Evolutionary conservation across 2,329 filamentous ascomycete genomes (phyloP), one percentile per base, ranked within the genome.

Genomic region (Fusarium heterosporum): DNA sequence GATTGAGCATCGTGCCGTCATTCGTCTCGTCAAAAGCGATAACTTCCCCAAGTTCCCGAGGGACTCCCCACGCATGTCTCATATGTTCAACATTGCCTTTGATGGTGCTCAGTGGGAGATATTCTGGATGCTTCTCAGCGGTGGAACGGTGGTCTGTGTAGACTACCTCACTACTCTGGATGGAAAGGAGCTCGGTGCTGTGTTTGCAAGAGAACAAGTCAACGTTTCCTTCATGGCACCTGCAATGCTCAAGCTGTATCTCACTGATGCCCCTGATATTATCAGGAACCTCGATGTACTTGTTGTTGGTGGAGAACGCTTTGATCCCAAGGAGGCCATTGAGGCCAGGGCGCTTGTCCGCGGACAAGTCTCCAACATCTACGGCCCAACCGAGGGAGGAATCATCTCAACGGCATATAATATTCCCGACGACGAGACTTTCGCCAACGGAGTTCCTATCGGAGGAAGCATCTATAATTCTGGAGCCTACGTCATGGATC

Each of bases 371-470:
- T 55, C 34, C 0, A 70, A 74, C 11, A 62, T 22, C 0, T 74
- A 74, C n/a, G 72, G 72, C 0, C 71, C 72, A 3, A 73, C 72
- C 0, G 72, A 74, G 38, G 73, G 72, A 47, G 56, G 54, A 2
- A 47, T 64, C 3, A 16, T 66, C 10, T 71, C 68, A 17, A 72
- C 68, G 1, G 11, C 62, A 1, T 71, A 72, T 14, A 11, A 22
- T 1, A 26, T 71, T 6, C 2, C 17, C 2, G 3, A 22, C 0
- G n/a, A 16, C 1, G 66, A 71, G 1, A 13, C 39, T 0, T 71
- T 58, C 14, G 28, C 43, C 3, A 68, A 69, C 9, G 71, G 69
- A 1, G 71, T 74, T 9, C 72, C 73, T 1, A 61, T 74, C 14
- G 73, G 73, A 0, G 12, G 53, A 9, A 42, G 71, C 1, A n/a